phyloP scores from a whole-genome alignment of 108 stramenopile species.

The Skeletonema tropicum region DNA sequence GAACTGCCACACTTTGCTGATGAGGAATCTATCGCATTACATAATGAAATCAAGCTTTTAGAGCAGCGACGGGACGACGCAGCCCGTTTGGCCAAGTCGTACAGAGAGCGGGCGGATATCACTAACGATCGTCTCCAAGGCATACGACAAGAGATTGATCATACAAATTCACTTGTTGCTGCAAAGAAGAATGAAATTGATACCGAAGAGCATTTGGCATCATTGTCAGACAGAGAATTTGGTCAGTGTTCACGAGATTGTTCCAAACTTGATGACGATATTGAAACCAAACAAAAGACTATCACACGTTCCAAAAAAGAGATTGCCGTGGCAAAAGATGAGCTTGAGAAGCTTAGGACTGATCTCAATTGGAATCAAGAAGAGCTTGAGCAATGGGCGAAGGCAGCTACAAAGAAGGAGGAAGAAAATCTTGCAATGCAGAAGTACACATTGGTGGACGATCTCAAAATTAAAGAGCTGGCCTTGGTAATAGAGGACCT shows the following conservation, averaged over 20 bases:
- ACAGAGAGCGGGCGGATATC: conserved; percentile 66
- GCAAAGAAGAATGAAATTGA: conserved; percentile 78
- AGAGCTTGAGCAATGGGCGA: conserved; percentile 91
- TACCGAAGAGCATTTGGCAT: conserved; percentile 77
- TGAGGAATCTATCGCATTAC: conserved; percentile 41
- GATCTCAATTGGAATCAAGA: conserved; percentile 92
- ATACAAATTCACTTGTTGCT: conserved; percentile 76
- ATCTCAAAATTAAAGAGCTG: conserved; percentile 75
- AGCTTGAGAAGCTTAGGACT: conserved; percentile 76
- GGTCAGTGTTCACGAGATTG: conserved; percentile 54
- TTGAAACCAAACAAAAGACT: conserved; percentile 31
- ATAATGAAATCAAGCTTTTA: conserved; percentile 44
- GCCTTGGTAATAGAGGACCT: conserved; percentile 67
- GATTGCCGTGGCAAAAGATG: conserved; percentile 68
- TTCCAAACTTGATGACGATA: conserved; percentile 24
- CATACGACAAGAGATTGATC: conserved; percentile 79
- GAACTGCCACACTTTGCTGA: conserved; percentile 46
- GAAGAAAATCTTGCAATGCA: conserved; percentile 80
- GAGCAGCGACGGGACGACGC: conserved; percentile 43
- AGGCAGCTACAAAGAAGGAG: conserved; percentile 87
- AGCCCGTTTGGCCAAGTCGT: conserved; percentile 19
- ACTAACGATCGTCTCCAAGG: conserved; percentile 88
- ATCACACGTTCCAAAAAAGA: conserved; percentile 61
- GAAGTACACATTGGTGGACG: conserved; percentile 81
- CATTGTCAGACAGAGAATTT: conserved; percentile 66